Evolutionary conservation across 2,329 filamentous ascomycete genomes (phyloP).

Genomic region (Aureobasidium mangrovei): DNA sequence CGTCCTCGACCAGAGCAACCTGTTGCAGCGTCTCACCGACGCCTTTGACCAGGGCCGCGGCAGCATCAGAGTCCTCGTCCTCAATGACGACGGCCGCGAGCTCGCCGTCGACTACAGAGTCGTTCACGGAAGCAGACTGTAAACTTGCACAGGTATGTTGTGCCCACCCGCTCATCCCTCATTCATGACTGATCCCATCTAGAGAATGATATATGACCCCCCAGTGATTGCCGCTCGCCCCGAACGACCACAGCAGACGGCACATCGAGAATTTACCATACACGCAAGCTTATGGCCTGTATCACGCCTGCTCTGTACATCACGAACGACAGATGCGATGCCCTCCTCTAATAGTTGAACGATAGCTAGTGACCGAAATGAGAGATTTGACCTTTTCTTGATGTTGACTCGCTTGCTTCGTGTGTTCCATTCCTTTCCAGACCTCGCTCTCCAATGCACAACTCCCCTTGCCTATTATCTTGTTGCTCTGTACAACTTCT

Average conservation of each 20-base stretch:
- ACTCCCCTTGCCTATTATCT: too few relatives aligned
- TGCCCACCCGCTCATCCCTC: neutral
- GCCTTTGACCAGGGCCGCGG: conserved; percentile 89
- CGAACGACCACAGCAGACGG: too few relatives aligned
- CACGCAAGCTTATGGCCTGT: neutral
- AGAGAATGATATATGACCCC: neutral
- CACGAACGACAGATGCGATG: conserved; percentile 4
- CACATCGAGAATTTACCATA: neutral
- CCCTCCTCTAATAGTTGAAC: conserved; percentile 6
- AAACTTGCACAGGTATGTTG: conserved; percentile 23
- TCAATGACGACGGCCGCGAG: conserved; percentile 87
- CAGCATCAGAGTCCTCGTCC: conserved; percentile 88
- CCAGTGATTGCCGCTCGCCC: neutral
- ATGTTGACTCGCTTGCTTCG: too few relatives aligned
- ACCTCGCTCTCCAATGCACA: too few relatives aligned
- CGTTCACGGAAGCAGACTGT: conserved; percentile 68
- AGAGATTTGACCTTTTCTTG: neutral
- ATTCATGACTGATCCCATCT: neutral
- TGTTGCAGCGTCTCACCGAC: conserved; percentile 70
- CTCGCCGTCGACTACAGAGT: conserved; percentile 98
- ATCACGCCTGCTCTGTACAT: too few relatives aligned
- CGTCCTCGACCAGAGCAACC: conserved; percentile 89
- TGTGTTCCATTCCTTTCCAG: too few relatives aligned
- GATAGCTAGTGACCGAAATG: neutral
- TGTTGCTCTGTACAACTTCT: too few relatives aligned